These are phyloP conservation scores for Amaranthus palmeri DNA, from an alignment of 148 eudicot species.

Conservation along the genomic window DNA sequence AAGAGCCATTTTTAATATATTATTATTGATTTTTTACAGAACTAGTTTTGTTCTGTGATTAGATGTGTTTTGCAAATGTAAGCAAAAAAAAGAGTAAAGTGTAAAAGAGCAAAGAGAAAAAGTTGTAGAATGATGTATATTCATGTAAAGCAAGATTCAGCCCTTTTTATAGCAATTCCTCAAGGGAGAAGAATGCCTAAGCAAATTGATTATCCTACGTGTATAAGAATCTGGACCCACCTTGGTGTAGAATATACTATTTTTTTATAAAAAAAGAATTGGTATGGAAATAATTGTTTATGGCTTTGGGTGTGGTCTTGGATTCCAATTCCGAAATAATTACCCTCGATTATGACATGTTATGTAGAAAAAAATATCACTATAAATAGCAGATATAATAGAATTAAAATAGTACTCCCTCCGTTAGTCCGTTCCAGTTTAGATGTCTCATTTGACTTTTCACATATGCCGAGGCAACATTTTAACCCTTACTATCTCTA, in stretches of 20 bases:
- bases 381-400: too few relatives aligned
- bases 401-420: too few relatives aligned
- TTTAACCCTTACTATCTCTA: too few relatives aligned
- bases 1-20: constrained; percentile 21
- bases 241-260: constrained; percentile 7
- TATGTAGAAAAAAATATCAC: too few relatives aligned
- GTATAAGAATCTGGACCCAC: constrained; percentile 29
- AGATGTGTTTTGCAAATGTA: not conserved
- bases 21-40: not conserved
- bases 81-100: not conserved
- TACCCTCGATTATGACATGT: too few relatives aligned
- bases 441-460: too few relatives aligned
- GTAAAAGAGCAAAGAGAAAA: not conserved
- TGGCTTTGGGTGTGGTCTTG: too few relatives aligned
- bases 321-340: too few relatives aligned
- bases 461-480: too few relatives aligned
- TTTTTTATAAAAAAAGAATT: too few relatives aligned
- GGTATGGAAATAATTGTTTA: too few relatives aligned
- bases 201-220: constrained; percentile 2
- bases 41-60: not conserved
- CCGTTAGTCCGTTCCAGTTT: too few relatives aligned
- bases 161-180: constrained; percentile 25
- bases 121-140: constrained; percentile 5
- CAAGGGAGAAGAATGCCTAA: constrained; percentile 3
- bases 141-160: not conserved